A percentile compares a stretch with the other conserved stretches of the same genome.
Evolutionary conservation across 2,329 filamentous ascomycete genomes (phyloP).

Genomic region (Epichloe brachyelytri): DNA sequence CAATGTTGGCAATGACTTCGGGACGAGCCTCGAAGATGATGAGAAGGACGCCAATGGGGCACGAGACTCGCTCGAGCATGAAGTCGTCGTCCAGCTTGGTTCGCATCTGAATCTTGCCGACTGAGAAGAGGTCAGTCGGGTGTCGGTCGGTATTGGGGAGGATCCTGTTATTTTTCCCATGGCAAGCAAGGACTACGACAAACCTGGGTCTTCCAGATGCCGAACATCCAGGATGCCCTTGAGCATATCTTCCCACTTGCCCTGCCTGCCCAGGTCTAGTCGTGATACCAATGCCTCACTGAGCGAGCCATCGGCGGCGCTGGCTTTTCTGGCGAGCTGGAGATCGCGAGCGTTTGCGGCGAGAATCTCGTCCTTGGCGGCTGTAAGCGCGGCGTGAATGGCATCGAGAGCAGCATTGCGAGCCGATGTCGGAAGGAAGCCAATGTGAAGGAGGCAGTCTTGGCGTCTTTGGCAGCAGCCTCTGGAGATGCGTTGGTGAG

Average conservation of each 20-base stretch:
- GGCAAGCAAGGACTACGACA: slow-evolving; percentile 17
- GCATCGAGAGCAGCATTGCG: slow-evolving; percentile 77
- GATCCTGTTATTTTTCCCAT: neutral
- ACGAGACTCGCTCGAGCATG: slow-evolving; percentile 74
- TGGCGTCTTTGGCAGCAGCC: slow-evolving; percentile 66
- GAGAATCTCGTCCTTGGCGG: slow-evolving; percentile 62
- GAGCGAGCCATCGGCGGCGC: slow-evolving; percentile 58
- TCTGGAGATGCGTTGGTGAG: slow-evolving; percentile 72
- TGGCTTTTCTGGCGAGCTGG: slow-evolving; percentile 54
- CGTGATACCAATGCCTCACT: slow-evolving; percentile 77
- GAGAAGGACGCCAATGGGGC: slow-evolving; percentile 91
- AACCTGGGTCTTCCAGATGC: slow-evolving; percentile 73
- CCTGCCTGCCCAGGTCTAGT: slow-evolving; percentile 71
- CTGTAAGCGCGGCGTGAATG: slow-evolving; percentile 64
- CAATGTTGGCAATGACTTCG: slow-evolving; percentile 97
- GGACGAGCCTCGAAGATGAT: slow-evolving; percentile 98
- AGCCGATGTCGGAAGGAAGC: slow-evolving; percentile 63
- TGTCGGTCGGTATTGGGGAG: no score
- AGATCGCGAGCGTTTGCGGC: slow-evolving; percentile 80
- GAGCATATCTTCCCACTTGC: slow-evolving; percentile 97
- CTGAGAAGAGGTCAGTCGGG: slow-evolving; percentile 25
- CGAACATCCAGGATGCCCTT: slow-evolving; percentile 86
- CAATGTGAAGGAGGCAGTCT: slow-evolving; percentile 68
- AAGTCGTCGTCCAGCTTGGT: slow-evolving; percentile 81
- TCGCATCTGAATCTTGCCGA: slow-evolving; percentile 72